Base-by-base conservation (phyloP, 306 rosid species). In the Vigna hirtella region DNA sequence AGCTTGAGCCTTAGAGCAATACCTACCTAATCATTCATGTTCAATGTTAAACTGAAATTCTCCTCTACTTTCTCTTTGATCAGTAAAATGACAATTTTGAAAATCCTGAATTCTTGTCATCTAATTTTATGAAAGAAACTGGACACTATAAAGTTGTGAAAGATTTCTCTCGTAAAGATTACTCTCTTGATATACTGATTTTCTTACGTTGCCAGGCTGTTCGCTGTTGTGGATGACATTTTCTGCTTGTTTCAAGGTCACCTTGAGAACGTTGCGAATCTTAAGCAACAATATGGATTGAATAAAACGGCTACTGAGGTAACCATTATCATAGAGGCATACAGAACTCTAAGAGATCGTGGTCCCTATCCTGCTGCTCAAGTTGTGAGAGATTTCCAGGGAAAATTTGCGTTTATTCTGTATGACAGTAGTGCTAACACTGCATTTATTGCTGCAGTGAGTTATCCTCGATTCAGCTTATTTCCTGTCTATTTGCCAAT, bases 191-290 rank as follows among this genome's bases (percentile, higher is more conserved):
- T 56, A 50, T 56, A 30, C 22, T 52, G 20, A 6, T 58, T 56
- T 24, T 72, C 34, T 57, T 36, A 22, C 70, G 22, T 78, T 83
- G 69, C 32, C 74, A 93, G 99, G 87, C 84, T 93, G 77, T 96
- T 96, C 77, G 97, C 93, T 18, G 99, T 93, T 45, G 99, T 96
- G 96, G 98, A 96, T 69, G 98, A 93, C 82, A 90, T 96, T 75
- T 96, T 96, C 94, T 96, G 99, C 90, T 71, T 96, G 87, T 96
- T 96, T 84, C 90, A 90, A 87, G 99, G 99, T 78, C 97, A 96
- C 83, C 84, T 93, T 78, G 91, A 89, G 63, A 96, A 96, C 73
- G 85, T 96, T 45, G 96, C 96, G 24, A 75, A 74, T 76, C 98
- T 96, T 12, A 96, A 96, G 87, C 98, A 96, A 81, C 99, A 96